phyloP scores from a whole-genome alignment of 1,139 yeast genomes.

The Geotrichum aggregatum region DNA sequence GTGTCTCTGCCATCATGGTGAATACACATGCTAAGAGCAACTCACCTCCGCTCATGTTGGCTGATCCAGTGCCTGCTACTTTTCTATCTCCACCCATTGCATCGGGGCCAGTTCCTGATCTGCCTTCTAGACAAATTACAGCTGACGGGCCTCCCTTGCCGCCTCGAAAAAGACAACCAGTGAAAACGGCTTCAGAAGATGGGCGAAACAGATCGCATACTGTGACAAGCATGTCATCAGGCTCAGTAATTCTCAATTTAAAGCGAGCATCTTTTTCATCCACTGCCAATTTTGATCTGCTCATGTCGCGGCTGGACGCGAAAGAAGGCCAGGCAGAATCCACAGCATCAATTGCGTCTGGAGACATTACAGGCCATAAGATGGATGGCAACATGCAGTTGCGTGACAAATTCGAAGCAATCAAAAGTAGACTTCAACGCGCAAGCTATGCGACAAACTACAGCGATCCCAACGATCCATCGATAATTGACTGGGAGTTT shows the following conservation, averaged over 20 bases:
- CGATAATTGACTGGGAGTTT: constrained; percentile 48
- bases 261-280: constrained; percentile 25
- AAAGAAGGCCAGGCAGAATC: constrained; percentile 48
- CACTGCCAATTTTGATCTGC: constrained; percentile 44
- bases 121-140: constrained; percentile 22
- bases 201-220: constrained; percentile 25
- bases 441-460: constrained; percentile 32
- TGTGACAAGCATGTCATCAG: constrained; percentile 21
- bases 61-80: not conserved
- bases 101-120: constrained; percentile 17
- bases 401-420: constrained; percentile 39
- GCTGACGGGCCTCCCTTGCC: constrained; percentile 32
- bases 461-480: constrained; percentile 30
- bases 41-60: not conserved
- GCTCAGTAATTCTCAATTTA: constrained; percentile 37
- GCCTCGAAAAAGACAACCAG: constrained; percentile 36
- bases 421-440: constrained; percentile 35
- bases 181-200: constrained; percentile 31
- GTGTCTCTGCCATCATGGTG: constrained; percentile 22
- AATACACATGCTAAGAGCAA: not conserved
- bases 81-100: not conserved
- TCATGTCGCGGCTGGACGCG: constrained; percentile 46
- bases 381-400: constrained; percentile 41
- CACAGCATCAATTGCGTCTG: constrained; percentile 33
- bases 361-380: constrained; percentile 32